A percentile compares a stretch with the other conserved stretches of the same genome.
These are phyloP conservation scores for Eucalyptus pauciflora DNA, from an alignment of 345 rosid genomes.

Conservation along the genomic window DNA sequence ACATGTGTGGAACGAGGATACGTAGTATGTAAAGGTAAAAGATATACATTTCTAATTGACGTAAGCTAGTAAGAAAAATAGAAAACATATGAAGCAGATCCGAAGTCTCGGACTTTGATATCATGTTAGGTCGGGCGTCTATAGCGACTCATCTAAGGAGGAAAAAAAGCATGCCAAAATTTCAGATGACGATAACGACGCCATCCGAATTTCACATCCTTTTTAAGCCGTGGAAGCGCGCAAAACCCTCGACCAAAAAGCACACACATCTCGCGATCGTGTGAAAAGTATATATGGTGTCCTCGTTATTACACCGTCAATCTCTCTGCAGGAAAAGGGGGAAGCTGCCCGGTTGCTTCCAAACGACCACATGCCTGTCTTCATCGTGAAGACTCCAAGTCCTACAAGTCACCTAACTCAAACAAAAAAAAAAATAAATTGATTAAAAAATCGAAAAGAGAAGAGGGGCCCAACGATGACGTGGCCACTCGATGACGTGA, in stretches of 20 bases:
- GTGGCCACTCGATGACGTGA: not conserved
- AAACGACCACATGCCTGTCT: not conserved
- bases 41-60: not conserved
- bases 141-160: not conserved
- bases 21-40: fast-evolving
- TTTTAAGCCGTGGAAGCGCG: not conserved
- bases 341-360: not conserved
- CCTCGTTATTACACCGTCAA: not conserved
- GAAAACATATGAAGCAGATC: not conserved
- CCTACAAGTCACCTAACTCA: not conserved
- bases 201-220: not conserved
- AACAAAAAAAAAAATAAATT: not conserved
- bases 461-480: not conserved
- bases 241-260: not conserved
- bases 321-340: not conserved
- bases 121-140: not conserved
- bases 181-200: not conserved
- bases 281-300: not conserved
- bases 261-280: not conserved
- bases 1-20: fast-evolving
- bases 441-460: not conserved
- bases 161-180: not conserved
- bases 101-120: not conserved
- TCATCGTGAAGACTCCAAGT: not conserved
- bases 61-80: not conserved